phyloP scores from a whole-genome alignment of 805 yeast genomes.

The Spencermartinsiella europaea region DNA sequence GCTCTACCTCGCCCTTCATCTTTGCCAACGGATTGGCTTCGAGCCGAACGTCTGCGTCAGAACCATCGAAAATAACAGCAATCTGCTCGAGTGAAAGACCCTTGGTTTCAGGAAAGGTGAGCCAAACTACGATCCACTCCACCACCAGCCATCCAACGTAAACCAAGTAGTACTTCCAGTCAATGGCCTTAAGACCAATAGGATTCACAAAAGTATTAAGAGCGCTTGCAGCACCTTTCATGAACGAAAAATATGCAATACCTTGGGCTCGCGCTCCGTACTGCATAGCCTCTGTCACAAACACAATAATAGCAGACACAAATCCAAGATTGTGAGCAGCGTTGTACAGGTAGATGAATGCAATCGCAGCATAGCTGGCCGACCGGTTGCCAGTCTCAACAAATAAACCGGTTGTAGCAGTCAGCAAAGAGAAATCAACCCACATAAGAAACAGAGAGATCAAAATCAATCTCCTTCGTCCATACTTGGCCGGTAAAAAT shows the following conservation, averaged over 20 bases:
- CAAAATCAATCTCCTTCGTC: constrained; percentile 14
- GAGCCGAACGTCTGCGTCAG: constrained; percentile 23
- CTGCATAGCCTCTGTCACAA: constrained; percentile 21
- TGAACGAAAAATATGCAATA: constrained; percentile 25
- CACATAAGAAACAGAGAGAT: constrained; percentile 10
- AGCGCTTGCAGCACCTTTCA: constrained; percentile 3
- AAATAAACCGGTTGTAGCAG: neutral
- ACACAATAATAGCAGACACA: constrained; percentile 87
- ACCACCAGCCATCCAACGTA: constrained; percentile 35
- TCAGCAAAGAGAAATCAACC: constrained; percentile 4
- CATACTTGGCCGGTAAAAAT: constrained; percentile 9
- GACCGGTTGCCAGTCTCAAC: neutral
- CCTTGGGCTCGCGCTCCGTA: constrained; percentile 38
- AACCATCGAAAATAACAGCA: constrained; percentile 38
- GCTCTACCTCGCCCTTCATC: neutral
- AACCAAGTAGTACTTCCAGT: constrained; percentile 43
- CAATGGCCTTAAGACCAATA: constrained; percentile 39
- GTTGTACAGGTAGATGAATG: constrained; percentile 55
- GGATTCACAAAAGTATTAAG: constrained; percentile 34
- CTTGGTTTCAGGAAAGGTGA: constrained; percentile 81
- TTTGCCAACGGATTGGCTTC: constrained; percentile 2
- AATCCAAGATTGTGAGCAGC: constrained; percentile 35
- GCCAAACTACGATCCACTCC: constrained; percentile 53
- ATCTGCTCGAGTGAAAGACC: constrained; percentile 86
- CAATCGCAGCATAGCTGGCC: constrained; percentile 15